Base-by-base conservation (phyloP, 768 basidiomycete genomes). In the Suillus ampliporus region DNA sequence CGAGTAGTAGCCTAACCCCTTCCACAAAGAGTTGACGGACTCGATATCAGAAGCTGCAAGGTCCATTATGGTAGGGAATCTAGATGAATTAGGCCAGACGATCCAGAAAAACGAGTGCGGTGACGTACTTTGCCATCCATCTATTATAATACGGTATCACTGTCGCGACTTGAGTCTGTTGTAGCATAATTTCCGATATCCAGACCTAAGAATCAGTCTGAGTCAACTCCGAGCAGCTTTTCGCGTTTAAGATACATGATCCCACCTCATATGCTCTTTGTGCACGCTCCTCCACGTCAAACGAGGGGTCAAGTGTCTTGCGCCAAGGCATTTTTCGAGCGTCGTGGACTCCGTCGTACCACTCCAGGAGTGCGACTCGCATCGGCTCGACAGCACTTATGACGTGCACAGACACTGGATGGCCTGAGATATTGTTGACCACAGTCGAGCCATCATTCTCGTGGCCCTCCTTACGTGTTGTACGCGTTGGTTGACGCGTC, bases 261-360 rank as follows among this genome's bases (percentile, higher is more conserved):
- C n/a, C n/a, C 69, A 95, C 95, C 84, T 97, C 94, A 70, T 99
- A 97, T 8, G 95, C 96, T 53, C 94, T 79, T 74, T 97, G 95
- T 2, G 89, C 86, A 60, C 88, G 88, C 59, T 85, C 87, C 43
- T 87, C 86, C 4, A 72, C 70, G 47, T 72, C 82, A 65, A 87
- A 72, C 17, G 79, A 78, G 7, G 82, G 78, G 70, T 90, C 80
- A 68, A 84, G 91, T 11, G 82, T 81, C 72, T 91, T 94, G 59
- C 95, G 83, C 96, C 95, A 97, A 1, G 95, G 96, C 95, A 98
- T 97, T 40, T 87, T 86, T 50, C 95, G 85, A 23, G 76, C 77
- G 43, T 84, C 81, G 62, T 86, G 87, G 14, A 90, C 91, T 15
- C 74, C 77, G 40, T 83, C 81, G 70, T 89, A 98, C 95, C 95